Percentiles rank a stretch among this genome's conserved stretches.
Conservation (phyloP, 192 early-diverging fungal species). For the Dispira parvispora region DNA sequence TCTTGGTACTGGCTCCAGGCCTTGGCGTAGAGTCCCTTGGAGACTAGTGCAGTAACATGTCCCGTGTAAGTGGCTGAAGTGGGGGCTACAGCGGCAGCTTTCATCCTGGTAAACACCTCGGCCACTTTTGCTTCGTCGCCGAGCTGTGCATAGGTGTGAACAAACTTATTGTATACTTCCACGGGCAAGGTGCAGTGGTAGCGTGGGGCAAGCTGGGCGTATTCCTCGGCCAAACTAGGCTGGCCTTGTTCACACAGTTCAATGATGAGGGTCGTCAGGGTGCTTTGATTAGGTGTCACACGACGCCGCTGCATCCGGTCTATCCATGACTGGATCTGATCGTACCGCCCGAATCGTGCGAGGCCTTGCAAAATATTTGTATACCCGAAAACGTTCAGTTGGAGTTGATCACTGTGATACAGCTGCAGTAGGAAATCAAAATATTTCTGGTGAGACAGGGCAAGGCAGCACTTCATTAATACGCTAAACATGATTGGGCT, state of each 20-base stretch:
- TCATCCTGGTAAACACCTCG: not conserved
- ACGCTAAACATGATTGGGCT: too few relatives aligned
- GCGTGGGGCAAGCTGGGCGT: not conserved
- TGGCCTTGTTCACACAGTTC: not conserved
- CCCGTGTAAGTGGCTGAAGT: not conserved
- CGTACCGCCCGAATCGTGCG: too few relatives aligned
- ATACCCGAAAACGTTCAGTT: too few relatives aligned
- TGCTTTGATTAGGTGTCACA: too few relatives aligned
- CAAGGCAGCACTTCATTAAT: too few relatives aligned
- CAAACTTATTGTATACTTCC: not conserved
- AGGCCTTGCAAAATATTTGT: too few relatives aligned
- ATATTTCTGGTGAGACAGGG: too few relatives aligned
- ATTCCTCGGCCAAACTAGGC: not conserved
- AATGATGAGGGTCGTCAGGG: not conserved
- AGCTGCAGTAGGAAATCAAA: too few relatives aligned
- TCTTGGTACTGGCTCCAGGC: not conserved
- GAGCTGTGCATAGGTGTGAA: not conserved
- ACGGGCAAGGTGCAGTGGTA: not conserved
- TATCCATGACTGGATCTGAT: too few relatives aligned
- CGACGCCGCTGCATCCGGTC: too few relatives aligned
- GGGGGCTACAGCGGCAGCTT: not conserved
- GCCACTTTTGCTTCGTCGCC: not conserved
- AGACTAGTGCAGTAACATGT: not conserved
- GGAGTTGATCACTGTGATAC: too few relatives aligned
- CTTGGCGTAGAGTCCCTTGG: not conserved